Conservation (phyloP, 495 filamentous ascomycete genomes). For the Cercophora sp. region DNA sequence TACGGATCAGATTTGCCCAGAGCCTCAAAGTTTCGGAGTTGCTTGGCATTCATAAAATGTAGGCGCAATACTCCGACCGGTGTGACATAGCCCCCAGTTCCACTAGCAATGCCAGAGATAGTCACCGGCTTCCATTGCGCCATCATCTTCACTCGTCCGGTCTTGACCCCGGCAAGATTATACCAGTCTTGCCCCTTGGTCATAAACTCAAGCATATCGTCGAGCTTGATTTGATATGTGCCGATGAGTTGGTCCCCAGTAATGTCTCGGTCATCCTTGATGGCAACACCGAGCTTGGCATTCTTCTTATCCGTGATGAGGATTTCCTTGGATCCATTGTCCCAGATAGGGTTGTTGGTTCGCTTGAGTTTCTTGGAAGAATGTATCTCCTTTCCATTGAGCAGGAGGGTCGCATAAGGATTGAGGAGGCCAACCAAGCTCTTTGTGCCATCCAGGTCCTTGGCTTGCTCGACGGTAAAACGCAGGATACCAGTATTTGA, state of each 20-base stretch:
- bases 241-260: slow-evolving; percentile 79
- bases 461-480: slow-evolving; percentile 91
- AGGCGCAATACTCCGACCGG: slow-evolving; percentile 93
- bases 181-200: slow-evolving; percentile 95
- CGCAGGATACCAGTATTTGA: slow-evolving; percentile 87
- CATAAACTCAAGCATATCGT: slow-evolving; percentile 88
- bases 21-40: slow-evolving; percentile 87
- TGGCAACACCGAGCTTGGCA: slow-evolving; percentile 80
- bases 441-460: slow-evolving; percentile 88
- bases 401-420: slow-evolving; percentile 79
- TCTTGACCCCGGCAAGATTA: slow-evolving; percentile 75
- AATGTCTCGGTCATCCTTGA: slow-evolving; percentile 93
- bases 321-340: slow-evolving; percentile 84
- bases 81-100: slow-evolving; percentile 84
- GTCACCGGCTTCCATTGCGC: slow-evolving; percentile 94
- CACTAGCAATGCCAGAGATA: slow-evolving; percentile 64
- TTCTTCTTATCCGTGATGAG: slow-evolving; percentile 88
- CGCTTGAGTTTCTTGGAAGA: slow-evolving; percentile 85
- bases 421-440: slow-evolving; percentile 84
- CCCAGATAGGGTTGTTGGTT: slow-evolving; percentile 93
- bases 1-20: slow-evolving; percentile 98
- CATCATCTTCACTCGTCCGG: slow-evolving; percentile 80
- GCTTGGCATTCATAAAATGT: slow-evolving; percentile 77
- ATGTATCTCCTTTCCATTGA: slow-evolving; percentile 88
- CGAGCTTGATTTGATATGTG: slow-evolving; percentile 87